Evolutionary conservation across 108 stramenopile genomes (phyloP).

Genomic region (Skeletonema menzelii): DNA sequence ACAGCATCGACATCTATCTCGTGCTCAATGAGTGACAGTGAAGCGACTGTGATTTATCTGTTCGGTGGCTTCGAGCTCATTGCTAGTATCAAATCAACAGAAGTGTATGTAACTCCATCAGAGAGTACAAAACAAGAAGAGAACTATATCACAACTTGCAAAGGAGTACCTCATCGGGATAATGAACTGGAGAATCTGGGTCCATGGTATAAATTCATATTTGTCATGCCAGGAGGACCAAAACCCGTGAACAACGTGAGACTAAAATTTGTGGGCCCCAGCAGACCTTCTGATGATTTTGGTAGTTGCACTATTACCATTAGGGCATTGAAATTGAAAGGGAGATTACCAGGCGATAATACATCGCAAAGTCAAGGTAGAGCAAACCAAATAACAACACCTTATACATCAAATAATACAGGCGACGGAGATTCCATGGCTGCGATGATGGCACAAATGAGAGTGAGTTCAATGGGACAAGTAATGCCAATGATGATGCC

Average conservation of each 20-base stretch:
- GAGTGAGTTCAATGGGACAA: constrained; percentile 1
- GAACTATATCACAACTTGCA: constrained; percentile 38
- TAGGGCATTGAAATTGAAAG: constrained; percentile 31
- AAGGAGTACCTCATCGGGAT: constrained; percentile 38
- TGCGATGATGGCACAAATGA: constrained; percentile 32
- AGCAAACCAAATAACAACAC: not conserved
- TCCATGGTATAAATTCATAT: constrained; percentile 31
- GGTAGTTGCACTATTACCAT: constrained; percentile 10
- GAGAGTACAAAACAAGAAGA: constrained; percentile 8
- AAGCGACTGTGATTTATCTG: constrained; percentile 15
- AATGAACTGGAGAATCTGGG: not conserved
- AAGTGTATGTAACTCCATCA: constrained; percentile 21
- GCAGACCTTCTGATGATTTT: not conserved
- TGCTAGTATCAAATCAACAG: constrained; percentile 22
- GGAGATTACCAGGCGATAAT: constrained; percentile 17
- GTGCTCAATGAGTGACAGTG: not conserved
- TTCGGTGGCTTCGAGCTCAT: constrained; percentile 47
- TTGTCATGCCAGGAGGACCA: constrained; percentile 37
- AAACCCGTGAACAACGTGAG: constrained; percentile 30
- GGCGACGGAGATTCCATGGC: constrained; percentile 5
- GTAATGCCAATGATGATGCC: constrained; percentile 5
- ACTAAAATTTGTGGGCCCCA: constrained; percentile 15
- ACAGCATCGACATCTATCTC: constrained; percentile 13
- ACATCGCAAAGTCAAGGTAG: constrained; percentile 5
- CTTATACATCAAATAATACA: constrained; percentile 1